Evolutionary conservation across 768 basidiomycete species (phyloP).

Genomic region (Amanita inopinata): DNA sequence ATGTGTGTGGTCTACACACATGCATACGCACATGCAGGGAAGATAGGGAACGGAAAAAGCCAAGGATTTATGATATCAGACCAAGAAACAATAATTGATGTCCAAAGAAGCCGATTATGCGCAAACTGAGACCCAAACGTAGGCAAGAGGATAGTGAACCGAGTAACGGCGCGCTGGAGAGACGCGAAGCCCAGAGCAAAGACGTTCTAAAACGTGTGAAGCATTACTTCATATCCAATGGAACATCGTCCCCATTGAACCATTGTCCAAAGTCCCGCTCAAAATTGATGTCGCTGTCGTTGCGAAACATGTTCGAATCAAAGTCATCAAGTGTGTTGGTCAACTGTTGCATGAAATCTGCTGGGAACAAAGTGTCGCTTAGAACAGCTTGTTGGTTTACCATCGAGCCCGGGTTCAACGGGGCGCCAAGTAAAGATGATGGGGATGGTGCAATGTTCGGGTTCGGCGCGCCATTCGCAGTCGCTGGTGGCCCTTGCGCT

Average conservation of each 20-base stretch:
- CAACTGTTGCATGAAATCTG: conserved; percentile 15
- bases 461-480: conserved; percentile 6
- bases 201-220: neutral
- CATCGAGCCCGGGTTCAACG: conserved; percentile 5
- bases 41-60: no score
- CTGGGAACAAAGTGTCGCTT: conserved; percentile 7
- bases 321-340: conserved; percentile 32
- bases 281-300: conserved; percentile 48
- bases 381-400: conserved; percentile 5
- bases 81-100: no score
- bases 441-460: conserved; percentile 5
- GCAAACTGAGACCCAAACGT: no score
- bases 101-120: no score
- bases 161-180: no score
- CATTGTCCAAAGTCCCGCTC: conserved; percentile 71
- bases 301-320: conserved; percentile 28
- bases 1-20: no score
- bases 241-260: conserved; percentile 51
- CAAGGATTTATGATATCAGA: no score
- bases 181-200: no score
- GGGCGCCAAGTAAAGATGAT: conserved; percentile 7
- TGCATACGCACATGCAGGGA: no score
- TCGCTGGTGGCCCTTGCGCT: neutral
- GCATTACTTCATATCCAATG: conserved; percentile 26
- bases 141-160: no score